Evolutionary conservation across 1,284 basidiomycete genomes (phyloP), one percentile per base, ranked within the genome.

Genomic region (Boletus semigastroideus): DNA sequence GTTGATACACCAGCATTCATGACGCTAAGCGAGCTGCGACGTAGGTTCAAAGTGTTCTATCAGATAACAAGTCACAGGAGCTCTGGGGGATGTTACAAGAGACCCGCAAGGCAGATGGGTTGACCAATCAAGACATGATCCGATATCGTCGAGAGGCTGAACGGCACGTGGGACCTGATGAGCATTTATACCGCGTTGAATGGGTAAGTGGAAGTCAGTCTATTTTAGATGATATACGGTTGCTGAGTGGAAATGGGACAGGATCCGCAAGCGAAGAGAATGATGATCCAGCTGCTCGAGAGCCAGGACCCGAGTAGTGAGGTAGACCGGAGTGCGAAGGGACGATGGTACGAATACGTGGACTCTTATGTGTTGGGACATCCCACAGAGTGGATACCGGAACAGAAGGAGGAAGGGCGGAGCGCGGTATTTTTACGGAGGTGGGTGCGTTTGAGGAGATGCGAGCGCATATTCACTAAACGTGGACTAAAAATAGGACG

Each of bases 121-220:
- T 79, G 49, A 86, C 83, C 28, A 84, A 84, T 47, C 83, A 87
- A 54, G 92, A 94, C 64, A 82, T 93, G 65, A 90, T 98, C 60
- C 85, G 88, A 38, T 95, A 96, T 73, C 84, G 96, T 49, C 83
- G 94, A 71, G 89, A 90, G 65, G 94, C 93, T 12, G 96, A 98
- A 70, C 80, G 78, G 25, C 84, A 94, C 50, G 81, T 94, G 46
- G 90, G 90, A 19, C 78, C 84, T 51, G 95, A 98, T 58, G 95
- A 98, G 66, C 89, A 92, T 72, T 73, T 98, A 55, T 98, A 92
- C 74, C 84, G 91, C 56, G 76, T 98, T 38, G 90, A 94, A 78
- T 98, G 93, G 90, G 92, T 94, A 68, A 33, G 25, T 33, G 42
- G 1, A 25, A 25, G 39, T 22, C 22, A 55, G 19, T 38, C 22